A percentile compares a stretch with the other conserved stretches of the same genome.
phyloP scores from a whole-genome alignment of 306 rosid genomes.

The Trichosanthes cucumerina region DNA sequence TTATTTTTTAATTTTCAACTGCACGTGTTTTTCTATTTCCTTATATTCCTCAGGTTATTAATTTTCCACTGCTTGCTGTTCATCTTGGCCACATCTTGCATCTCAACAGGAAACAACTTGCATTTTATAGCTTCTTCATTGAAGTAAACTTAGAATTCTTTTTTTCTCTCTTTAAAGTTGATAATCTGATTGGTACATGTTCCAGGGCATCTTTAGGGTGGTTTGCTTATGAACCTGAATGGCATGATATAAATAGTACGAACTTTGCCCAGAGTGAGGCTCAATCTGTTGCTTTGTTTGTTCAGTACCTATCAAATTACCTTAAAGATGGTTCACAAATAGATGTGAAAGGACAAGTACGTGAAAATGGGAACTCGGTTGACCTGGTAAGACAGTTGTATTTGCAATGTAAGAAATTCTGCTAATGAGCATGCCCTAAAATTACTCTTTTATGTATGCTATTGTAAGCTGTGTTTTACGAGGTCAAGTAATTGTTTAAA shows the following conservation, averaged over 20 bases:
- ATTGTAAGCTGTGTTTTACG: background rate
- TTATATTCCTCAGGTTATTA: background rate
- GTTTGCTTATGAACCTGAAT: conserved; percentile 80
- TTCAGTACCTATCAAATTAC: conserved; percentile 61
- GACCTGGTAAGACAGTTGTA: conserved; percentile 50
- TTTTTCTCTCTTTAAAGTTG: background rate
- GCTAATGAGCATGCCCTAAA: background rate
- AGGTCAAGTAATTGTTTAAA: conserved; percentile 1
- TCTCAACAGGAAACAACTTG: background rate
- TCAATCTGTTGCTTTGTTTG: conserved; percentile 75
- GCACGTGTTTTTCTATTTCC: background rate
- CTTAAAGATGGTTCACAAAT: conserved; percentile 43
- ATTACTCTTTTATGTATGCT: background rate
- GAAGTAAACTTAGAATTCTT: background rate
- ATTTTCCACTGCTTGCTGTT: background rate
- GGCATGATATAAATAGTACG: conserved; percentile 65
- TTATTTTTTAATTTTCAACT: background rate
- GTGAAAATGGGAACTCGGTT: conserved; percentile 54
- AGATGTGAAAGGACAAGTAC: conserved; percentile 59
- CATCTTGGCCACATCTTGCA: background rate
- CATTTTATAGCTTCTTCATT: background rate
- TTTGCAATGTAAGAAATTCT: background rate
- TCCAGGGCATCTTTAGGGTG: conserved; percentile 87
- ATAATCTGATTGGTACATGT: conserved; percentile 5
- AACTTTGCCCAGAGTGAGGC: conserved; percentile 92